Evolutionary conservation across 306 rosid species (phyloP).

Genomic region (Begonia masoniana): DNA sequence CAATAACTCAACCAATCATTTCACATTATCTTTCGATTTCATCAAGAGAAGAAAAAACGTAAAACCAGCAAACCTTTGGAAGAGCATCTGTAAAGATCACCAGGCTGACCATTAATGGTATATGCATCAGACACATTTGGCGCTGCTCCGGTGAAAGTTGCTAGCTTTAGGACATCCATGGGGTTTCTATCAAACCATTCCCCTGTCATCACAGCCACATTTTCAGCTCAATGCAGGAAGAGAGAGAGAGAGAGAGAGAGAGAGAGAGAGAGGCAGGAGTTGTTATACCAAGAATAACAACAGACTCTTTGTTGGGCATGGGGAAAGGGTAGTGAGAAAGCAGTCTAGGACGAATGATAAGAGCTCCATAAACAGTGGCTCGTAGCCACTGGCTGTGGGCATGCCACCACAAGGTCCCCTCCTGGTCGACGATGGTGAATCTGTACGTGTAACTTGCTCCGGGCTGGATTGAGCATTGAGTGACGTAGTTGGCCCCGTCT

Average conservation of each 20-base stretch:
- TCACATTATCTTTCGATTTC: neutral
- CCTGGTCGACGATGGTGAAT: conserved; percentile 60
- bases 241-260: neutral
- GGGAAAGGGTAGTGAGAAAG: conserved; percentile 68
- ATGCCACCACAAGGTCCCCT: conserved; percentile 98
- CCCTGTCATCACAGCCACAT: conserved; percentile 25
- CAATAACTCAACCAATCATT: neutral
- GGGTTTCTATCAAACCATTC: conserved; percentile 90
- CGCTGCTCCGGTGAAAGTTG: conserved; percentile 72
- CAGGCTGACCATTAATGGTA: conserved; percentile 87
- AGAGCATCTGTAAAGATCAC: conserved; percentile 77
- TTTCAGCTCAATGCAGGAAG: neutral
- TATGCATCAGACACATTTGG: conserved; percentile 68
- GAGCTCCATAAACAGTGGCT: conserved; percentile 88
- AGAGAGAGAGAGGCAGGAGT: neutral
- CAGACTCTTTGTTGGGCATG: conserved; percentile 49
- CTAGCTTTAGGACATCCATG: conserved; percentile 34
- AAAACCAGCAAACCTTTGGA: conserved; percentile 33
- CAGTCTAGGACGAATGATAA: conserved; percentile 59
- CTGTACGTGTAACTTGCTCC: conserved; percentile 88
- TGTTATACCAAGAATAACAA: conserved; percentile 62
- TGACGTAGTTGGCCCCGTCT: conserved; percentile 77
- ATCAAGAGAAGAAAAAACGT: neutral
- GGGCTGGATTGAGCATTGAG: conserved; percentile 87
- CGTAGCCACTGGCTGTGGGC: conserved; percentile 80